Base-by-base conservation (phyloP, 306 rosid genomes). In the Medicago arabica region DNA sequence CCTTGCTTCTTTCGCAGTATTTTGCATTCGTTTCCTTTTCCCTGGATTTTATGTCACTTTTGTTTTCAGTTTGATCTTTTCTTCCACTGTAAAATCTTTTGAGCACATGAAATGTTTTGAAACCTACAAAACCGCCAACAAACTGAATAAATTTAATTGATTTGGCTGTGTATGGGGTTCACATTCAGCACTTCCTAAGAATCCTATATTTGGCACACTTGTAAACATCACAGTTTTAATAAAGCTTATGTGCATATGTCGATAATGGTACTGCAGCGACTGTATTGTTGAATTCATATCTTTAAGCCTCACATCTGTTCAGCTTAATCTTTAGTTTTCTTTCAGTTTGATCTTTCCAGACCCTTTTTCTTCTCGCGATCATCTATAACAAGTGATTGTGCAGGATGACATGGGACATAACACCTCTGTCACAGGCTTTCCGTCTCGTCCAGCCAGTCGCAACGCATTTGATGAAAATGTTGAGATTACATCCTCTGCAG, bases 391-490 rank as follows among this genome's bases (percentile, higher is more conserved):
- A 53, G 60, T 57, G 61, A 57, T 28, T 68, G 16, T 82, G 84
- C 96, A 95, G 97, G 97, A 90, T 88, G 97, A 92, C 79, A 1
- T 89, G 84, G 97, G 89, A 38, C 97, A 85, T 69, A 69, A 84
- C 39, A 70, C 84, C 40, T 79, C 96, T 81, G 85, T 86, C 39
- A 39, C 85, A 0, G 83, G 97, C 23, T 73, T 82, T 77, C 96
- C 95, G 44, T 95, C 99, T 80, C 96, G 96, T 73, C 97, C 99
- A 8, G 72, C 93, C 53, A 95, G 99, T 60, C 88, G 93, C 50
- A 95, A 90, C 83, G 91, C 99, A 41, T 90, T 89, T 83, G 92
- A 89, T 54, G 99, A 92, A 23, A 89, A 89, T 86, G 89, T 71
- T 19, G 98, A 92, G 69, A 46, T 64, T n/a, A 59, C 84, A 12